Base-by-base conservation (phyloP, 495 filamentous ascomycete genomes). In the Articulospora tetracladia region DNA sequence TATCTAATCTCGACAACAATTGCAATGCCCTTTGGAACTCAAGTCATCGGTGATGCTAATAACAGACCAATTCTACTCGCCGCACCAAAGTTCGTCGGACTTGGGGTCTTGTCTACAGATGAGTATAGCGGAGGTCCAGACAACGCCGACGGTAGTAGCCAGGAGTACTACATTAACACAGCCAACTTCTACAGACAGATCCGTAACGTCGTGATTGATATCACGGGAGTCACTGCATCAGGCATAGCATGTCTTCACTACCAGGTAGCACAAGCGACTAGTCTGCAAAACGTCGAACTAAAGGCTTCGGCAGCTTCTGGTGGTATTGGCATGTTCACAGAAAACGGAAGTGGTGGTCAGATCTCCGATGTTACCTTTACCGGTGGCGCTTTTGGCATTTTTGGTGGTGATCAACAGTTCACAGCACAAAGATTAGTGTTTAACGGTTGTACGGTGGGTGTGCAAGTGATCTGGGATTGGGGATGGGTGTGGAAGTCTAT, bases 231-330 rank as follows among this genome's bases (percentile, higher is more conserved):
- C 68, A 75, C 78, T 44, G 51, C 57, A 13, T n/a, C n/a, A n/a
- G 54, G 74, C 10, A 65, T 74, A 27, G 70, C 83, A 41, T 84
- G 83, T 73, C 84, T 91, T 50, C 87, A 91, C 67, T 90, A 86
- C 83, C 87, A 91, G 63, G 86, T 90, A 2, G 86, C 82, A 36
- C 87, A 91, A 61, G 87, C 87, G 3, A 90, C 88, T 3, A 86
- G 80, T 57, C 67, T 87, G 52, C 85, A 89, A 68, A 88, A 87
- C 68, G 80, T 89, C 50, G 75, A 79, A 23, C 39, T 74, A 20
- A 64, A 68, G 19, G 78, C 76, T 46, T 69, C 85, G 88, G 64
- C 73, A 81, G 46, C 72, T 22, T 34, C 39, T 10, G 24, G 24
- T 56, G 44, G 56, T 39, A 28, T 58, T 32, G 87, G 85, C 66